Percentiles rank a stretch among this genome's conserved stretches.
Conservation (phyloP, 129 eudicot species). For the Apium graveolens region DNA sequence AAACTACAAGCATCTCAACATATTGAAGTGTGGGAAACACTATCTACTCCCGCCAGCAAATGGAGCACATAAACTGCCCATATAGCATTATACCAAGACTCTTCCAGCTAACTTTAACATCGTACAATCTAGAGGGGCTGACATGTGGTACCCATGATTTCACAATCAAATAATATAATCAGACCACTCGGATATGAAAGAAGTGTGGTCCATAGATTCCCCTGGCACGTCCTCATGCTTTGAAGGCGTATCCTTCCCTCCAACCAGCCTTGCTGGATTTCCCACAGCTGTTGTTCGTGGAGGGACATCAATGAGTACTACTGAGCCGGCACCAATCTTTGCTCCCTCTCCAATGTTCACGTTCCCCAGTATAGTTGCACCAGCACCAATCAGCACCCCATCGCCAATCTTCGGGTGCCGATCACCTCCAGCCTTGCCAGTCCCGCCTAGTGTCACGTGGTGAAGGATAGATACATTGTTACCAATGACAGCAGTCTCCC, state of each 20-base stretch:
- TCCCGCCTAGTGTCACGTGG: conserved; percentile 82
- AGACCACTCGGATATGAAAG: conserved; percentile 68
- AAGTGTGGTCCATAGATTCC: conserved; percentile 84
- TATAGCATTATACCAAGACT: not conserved
- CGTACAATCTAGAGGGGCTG: not conserved
- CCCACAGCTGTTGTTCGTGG: conserved; percentile 85
- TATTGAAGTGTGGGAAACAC: not conserved
- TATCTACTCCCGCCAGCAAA: not conserved
- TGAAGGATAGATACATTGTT: conserved; percentile 72
- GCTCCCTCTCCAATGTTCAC: conserved; percentile 74
- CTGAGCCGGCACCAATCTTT: conserved; percentile 80
- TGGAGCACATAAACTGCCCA: not conserved
- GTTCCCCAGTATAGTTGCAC: conserved; percentile 70
- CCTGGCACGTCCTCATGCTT: conserved; percentile 66
- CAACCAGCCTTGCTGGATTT: conserved; percentile 78
- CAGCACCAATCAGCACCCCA: conserved; percentile 88
- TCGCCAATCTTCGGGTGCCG: conserved; percentile 89
- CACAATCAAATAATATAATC: conserved; percentile 42
- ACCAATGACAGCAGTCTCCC: conserved; percentile 80
- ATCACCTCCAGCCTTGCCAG: conserved; percentile 71
- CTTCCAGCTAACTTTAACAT: not conserved
- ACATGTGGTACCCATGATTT: not conserved
- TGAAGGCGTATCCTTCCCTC: conserved; percentile 50
- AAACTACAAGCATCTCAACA: not conserved
- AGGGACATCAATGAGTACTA: conserved; percentile 76